Percentiles rank a stretch among this genome's conserved stretches.
Conservation (phyloP, 192 early-diverging fungal genomes). For the Thamnidium elegans region DNA sequence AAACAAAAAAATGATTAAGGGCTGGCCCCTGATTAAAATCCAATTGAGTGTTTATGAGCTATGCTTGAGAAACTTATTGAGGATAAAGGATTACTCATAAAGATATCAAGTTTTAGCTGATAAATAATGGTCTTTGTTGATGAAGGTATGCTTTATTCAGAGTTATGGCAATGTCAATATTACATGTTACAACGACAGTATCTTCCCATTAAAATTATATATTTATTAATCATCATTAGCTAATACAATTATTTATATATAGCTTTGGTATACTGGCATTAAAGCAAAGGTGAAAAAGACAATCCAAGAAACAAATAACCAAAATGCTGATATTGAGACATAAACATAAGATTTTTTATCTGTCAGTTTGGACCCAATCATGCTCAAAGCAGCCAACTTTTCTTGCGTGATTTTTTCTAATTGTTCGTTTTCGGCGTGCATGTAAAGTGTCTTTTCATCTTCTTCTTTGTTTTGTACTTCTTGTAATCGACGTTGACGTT, state of each 20-base stretch:
- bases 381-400: constrained; percentile 13
- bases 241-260: constrained; percentile 1
- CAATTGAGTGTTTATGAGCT: too few species aligned
- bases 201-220: too few species aligned
- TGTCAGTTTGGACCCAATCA: constrained; percentile 18
- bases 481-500: constrained; percentile 19
- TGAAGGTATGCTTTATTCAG: too few species aligned
- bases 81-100: too few species aligned
- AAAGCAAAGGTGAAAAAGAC: constrained; percentile 34
- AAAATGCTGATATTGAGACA: constrained; percentile 23
- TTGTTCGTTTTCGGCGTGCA: background rate
- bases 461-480: constrained; percentile 8
- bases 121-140: too few species aligned
- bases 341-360: constrained; percentile 21
- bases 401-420: background rate
- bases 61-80: too few species aligned
- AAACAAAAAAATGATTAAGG: too few species aligned
- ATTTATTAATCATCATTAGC: too few species aligned
- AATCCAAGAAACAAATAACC: constrained; percentile 29
- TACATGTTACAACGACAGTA: too few species aligned
- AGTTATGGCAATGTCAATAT: too few species aligned
- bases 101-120: too few species aligned
- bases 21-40: too few species aligned
- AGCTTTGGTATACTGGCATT: constrained; percentile 31
- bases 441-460: constrained; percentile 3